A percentile compares a stretch with the other conserved stretches of the same genome.
Conservation (phyloP, 257 asterid genomes). For the Solanum appendiculatum region DNA sequence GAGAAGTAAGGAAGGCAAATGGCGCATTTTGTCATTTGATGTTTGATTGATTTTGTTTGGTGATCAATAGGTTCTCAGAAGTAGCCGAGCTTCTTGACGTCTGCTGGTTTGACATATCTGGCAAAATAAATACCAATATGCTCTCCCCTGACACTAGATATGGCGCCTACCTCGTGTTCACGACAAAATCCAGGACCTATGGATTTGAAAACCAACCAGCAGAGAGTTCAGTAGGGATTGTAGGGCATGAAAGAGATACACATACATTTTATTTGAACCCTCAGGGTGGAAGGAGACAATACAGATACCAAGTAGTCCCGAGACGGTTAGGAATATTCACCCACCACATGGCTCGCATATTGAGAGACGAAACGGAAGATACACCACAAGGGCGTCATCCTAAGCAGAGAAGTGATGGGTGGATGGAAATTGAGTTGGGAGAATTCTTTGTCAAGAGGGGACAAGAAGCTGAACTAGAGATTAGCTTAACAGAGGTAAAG, state of each 20-base stretch:
- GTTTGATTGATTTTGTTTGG: not conserved
- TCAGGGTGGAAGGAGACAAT: slow-evolving; percentile 15
- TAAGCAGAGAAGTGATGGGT: slow-evolving; percentile 49
- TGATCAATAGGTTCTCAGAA: not conserved
- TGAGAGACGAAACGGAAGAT: slow-evolving; percentile 2
- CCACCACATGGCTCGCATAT: slow-evolving; percentile 3
- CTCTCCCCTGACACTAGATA: slow-evolving; percentile 53
- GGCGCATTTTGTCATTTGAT: not conserved
- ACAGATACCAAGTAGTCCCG: slow-evolving; percentile 7
- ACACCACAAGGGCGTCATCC: slow-evolving; percentile 2
- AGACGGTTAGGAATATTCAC: slow-evolving; percentile 12
- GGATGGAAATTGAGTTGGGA: slow-evolving; percentile 81
- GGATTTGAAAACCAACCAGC: slow-evolving; percentile 41
- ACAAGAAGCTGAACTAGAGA: slow-evolving; percentile 36
- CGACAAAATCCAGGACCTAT: not conserved
- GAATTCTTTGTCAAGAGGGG: slow-evolving; percentile 36
- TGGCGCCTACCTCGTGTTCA: slow-evolving; percentile 65
- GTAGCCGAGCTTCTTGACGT: slow-evolving; percentile 28
- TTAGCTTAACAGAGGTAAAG: slow-evolving; percentile 37
- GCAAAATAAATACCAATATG: slow-evolving; percentile 27
- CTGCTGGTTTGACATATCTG: slow-evolving; percentile 63
- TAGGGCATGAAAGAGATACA: slow-evolving; percentile 24
- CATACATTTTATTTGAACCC: slow-evolving; percentile 36
- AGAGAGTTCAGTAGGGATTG: slow-evolving; percentile 24
- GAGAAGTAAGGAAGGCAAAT: not conserved